These are phyloP conservation scores for Ceratocystiopsis minuta DNA, from an alignment of 2,329 filamentous ascomycete species.

Conservation along the genomic window DNA sequence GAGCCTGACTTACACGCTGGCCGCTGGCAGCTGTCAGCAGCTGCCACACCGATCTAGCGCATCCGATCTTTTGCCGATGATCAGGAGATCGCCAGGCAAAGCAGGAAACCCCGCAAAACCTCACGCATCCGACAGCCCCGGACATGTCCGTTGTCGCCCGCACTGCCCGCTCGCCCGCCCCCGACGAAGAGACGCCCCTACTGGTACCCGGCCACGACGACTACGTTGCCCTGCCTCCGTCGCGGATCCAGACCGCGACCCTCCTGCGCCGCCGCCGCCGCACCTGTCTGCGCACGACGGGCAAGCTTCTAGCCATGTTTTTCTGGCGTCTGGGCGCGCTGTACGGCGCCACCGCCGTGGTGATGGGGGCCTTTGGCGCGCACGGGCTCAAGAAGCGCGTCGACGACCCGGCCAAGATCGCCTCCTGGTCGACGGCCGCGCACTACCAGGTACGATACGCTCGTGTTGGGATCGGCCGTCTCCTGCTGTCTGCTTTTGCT, in stretches of 20 bases:
- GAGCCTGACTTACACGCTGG: too few species aligned
- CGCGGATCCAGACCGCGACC: neutral
- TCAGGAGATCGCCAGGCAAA: too few species aligned
- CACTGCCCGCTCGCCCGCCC: neutral
- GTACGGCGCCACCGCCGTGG: slow-evolving; percentile 42
- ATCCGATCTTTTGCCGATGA: too few species aligned
- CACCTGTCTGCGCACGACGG: neutral
- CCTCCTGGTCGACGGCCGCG: slow-evolving; percentile 45
- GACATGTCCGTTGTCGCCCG: slow-evolving; percentile 7
- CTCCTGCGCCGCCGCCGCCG: neutral
- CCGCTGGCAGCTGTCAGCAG: too few species aligned
- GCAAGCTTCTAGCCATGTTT: slow-evolving; percentile 6
- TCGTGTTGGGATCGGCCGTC: too few species aligned
- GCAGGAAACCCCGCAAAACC: too few species aligned
- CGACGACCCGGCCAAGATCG: slow-evolving; percentile 36
- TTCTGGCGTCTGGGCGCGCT: slow-evolving; percentile 46
- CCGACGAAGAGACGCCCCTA: slow-evolving; percentile 9
- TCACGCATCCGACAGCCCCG: too few species aligned
- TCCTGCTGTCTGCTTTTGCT: neutral
- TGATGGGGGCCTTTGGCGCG: slow-evolving; percentile 47
- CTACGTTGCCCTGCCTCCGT: neutral
- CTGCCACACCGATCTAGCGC: too few species aligned
- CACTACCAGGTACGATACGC: slow-evolving; percentile 46
- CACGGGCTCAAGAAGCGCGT: slow-evolving; percentile 47
- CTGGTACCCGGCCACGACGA: slow-evolving; percentile 5